Evolutionary conservation across 1,139 yeast genomes (phyloP).

Genomic region (Blastobotrys arbuscula): DNA sequence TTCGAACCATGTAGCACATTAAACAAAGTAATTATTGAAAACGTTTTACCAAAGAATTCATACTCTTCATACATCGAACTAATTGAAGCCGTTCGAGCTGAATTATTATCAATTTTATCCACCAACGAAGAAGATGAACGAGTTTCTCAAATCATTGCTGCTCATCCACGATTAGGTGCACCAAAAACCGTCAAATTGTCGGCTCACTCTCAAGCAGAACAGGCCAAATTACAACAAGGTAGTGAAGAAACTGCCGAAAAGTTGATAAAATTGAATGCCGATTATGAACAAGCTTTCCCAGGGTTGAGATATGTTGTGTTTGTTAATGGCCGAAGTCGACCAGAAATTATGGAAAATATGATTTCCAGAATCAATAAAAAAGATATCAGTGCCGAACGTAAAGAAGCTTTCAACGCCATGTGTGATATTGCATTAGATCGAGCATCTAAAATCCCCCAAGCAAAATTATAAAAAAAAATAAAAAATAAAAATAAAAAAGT

Average conservation of each 20-base stretch:
- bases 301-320: conserved; percentile 87
- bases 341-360: conserved; percentile 64
- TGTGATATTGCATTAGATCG: conserved; percentile 85
- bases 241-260: conserved; percentile 43
- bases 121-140: conserved; percentile 25
- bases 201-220: conserved; percentile 65
- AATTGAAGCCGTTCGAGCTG: conserved; percentile 45
- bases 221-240: conserved; percentile 50
- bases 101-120: conserved; percentile 36
- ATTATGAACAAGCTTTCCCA: conserved; percentile 66
- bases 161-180: conserved; percentile 87
- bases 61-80: conserved; percentile 40
- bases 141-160: conserved; percentile 45
- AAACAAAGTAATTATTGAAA: conserved; percentile 39
- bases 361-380: conserved; percentile 49
- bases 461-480: conserved; percentile 7
- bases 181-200: conserved; percentile 45
- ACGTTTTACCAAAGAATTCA: conserved; percentile 24
- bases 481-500: conserved; percentile 3
- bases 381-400: conserved; percentile 50
- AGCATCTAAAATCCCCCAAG: conserved; percentile 33
- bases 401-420: conserved; percentile 75
- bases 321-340: conserved; percentile 74
- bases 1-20: conserved; percentile 66
- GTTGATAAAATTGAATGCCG: conserved; percentile 49